Percentiles rank a stretch among this genome's conserved stretches.
phyloP scores from a whole-genome alignment of 2,329 filamentous ascomycete species.

The Colletotrichum somersetense region DNA sequence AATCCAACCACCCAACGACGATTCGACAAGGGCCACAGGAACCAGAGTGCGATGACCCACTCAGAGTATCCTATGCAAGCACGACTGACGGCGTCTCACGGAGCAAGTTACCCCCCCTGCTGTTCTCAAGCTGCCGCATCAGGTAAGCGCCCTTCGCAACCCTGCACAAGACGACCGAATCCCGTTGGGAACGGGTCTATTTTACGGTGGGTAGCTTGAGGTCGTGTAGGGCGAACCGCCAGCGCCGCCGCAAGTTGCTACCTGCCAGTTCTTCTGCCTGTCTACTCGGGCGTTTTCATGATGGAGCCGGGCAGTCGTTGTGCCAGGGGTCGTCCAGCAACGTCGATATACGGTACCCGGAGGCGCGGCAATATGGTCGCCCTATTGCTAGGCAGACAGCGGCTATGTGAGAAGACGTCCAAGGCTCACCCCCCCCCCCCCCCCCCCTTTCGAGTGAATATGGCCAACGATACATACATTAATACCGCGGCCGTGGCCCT shows the following conservation, averaged over 20 bases:
- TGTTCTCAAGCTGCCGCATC: constrained; percentile 19
- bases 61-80: constrained; percentile 2
- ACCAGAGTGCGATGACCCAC: not conserved
- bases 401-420: not conserved
- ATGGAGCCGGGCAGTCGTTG: constrained; percentile 30
- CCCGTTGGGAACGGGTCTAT: not conserved
- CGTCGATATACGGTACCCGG: constrained; percentile 17
- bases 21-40: not conserved
- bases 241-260: constrained; percentile 14
- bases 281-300: constrained; percentile 22
- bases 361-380: constrained; percentile 6
- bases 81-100: constrained; percentile 21
- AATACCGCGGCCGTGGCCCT: constrained; percentile 23
- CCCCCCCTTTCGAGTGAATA: constrained; percentile 14
- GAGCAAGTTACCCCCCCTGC: not conserved
- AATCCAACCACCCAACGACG: not conserved
- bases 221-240: not conserved
- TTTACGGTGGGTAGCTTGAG: constrained; percentile 23
- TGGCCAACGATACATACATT: constrained; percentile 26
- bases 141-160: constrained; percentile 35
- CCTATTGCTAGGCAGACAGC: constrained; percentile 21
- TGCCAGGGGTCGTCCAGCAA: constrained; percentile 7
- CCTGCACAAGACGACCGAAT: constrained; percentile 22
- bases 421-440: not conserved
- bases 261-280: constrained; percentile 4